Base-by-base conservation (phyloP, 1,139 yeast genomes). In the Yamadazyma membranifaciens region DNA sequence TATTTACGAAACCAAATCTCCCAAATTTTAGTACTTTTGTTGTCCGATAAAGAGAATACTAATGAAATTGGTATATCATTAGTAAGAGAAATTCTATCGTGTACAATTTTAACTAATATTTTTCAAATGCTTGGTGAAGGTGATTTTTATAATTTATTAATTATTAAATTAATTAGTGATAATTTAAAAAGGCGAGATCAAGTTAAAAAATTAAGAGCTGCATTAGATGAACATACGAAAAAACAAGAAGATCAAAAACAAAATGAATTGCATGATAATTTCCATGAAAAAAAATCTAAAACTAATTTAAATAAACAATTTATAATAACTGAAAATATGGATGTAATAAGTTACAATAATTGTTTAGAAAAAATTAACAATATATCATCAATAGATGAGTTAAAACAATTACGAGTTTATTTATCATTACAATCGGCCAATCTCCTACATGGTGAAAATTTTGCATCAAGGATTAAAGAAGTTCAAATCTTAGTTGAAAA, bases 161-260 rank as follows among this genome's bases (percentile, higher is more conserved):
- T 88, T 14, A 81, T 82, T 6, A 75, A 77, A 40, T 59, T 76
- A 3, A 78, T 87, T 2, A 84, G 88, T 0, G 78, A 76, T 26
- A 77, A 83, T 20, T 67, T 91, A 54, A 81, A 81, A 47, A 94
- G 88, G 52, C 71, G 91, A 46, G 78, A 78, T 31, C 89, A 87
- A 53, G 95, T 89, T 0, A 80, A 83, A 47, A 78, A 80, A 49
- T 70, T 89, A 13, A 67, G 95, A 45, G 80, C 78, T 13, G 87
- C 87, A 0, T 67, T 91, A 36, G 84, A 82, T 46, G 74, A 80
- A 47, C 91, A 86, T 48, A 75, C 87, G 1, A 44, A 57, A 20
- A 29, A n/a, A 6, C 16, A 26, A 9, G 30, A 30, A 15, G 24
- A 20, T 20, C 24, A 20, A 20, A 20, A 20, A 20, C 24, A 20